Evolutionary conservation across 805 yeast species (phyloP).

Genomic region (Torulaspora indica): DNA sequence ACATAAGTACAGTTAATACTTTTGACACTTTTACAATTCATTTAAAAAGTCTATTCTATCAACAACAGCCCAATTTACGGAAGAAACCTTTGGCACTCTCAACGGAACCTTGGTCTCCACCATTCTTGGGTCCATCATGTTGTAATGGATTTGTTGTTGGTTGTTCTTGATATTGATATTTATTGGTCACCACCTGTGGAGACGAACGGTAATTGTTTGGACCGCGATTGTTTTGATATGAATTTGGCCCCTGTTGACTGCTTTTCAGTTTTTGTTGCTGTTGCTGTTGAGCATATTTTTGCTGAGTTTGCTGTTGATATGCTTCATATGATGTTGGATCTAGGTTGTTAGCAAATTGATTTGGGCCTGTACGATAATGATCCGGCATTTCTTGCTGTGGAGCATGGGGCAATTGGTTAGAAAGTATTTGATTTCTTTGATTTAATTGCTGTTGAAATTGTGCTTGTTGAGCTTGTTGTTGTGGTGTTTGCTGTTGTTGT

Average conservation of each 20-base stretch:
- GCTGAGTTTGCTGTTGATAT: constrained; percentile 37
- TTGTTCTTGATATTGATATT: constrained; percentile 21
- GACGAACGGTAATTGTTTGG: constrained; percentile 33
- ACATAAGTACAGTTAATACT: background rate
- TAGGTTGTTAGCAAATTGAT: constrained; percentile 34
- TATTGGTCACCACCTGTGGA: constrained; percentile 18
- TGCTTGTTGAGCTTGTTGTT: constrained; percentile 25
- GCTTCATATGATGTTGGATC: constrained; percentile 43
- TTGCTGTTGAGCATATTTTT: constrained; percentile 35
- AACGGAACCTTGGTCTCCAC: constrained; percentile 18
- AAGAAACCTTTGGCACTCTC: constrained; percentile 34
- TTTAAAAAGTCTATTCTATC: constrained; percentile 3
- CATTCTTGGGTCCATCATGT: constrained; percentile 8
- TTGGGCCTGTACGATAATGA: constrained; percentile 20
- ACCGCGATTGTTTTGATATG: constrained; percentile 18
- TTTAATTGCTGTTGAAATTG: constrained; percentile 29
- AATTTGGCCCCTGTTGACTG: constrained; percentile 14
- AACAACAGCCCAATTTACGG: constrained; percentile 36
- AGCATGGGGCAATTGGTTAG: constrained; percentile 9
- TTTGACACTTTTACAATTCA: constrained; percentile 1
- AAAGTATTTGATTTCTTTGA: constrained; percentile 13
- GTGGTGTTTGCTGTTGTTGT: constrained; percentile 23
- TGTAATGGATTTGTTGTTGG: constrained; percentile 18
- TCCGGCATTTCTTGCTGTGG: constrained; percentile 14
- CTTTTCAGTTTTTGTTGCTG: constrained; percentile 21